These are phyloP conservation scores for Beauveria sp. DNA, from an alignment of 2,329 filamentous ascomycete species.

Conservation along the genomic window DNA sequence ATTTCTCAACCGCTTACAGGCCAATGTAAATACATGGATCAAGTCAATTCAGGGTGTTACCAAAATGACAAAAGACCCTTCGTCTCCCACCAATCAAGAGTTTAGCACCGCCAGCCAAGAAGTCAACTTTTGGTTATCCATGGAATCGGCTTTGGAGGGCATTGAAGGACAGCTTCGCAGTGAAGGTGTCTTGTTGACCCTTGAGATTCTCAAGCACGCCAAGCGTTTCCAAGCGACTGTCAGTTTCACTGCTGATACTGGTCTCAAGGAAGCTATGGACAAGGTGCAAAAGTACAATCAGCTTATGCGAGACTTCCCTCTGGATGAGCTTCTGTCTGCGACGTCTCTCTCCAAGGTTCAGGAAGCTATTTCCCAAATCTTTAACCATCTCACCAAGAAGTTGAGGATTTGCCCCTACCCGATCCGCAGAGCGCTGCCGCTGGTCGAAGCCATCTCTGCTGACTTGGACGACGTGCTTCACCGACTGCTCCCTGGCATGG, in stretches of 20 bases:
- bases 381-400: conserved; percentile 95
- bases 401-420: conserved; percentile 94
- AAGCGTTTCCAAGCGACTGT: conserved; percentile 98
- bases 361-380: conserved; percentile 83
- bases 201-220: conserved; percentile 92
- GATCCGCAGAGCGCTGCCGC: conserved; percentile 77
- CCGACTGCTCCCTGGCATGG: conserved; percentile 73
- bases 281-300: conserved; percentile 98
- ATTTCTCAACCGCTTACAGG: conserved; percentile 89
- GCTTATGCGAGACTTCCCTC: conserved; percentile 94
- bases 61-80: conserved; percentile 81
- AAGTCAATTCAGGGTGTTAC: conserved; percentile 97
- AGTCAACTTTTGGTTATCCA: conserved; percentile 98
- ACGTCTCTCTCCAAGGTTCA: conserved; percentile 83
- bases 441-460: conserved; percentile 95
- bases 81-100: conserved; percentile 47
- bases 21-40: conserved; percentile 95
- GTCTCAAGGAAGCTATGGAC: conserved; percentile 90
- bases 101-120: conserved; percentile 80
- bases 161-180: conserved; percentile 85
- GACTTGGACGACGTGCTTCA: conserved; percentile 86
- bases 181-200: conserved; percentile 80
- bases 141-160: conserved; percentile 87
- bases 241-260: conserved; percentile 93
- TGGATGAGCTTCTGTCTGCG: conserved; percentile 89